phyloP scores from a whole-genome alignment of 1,139 yeast species.

The Martiniozyma asiatica region DNA sequence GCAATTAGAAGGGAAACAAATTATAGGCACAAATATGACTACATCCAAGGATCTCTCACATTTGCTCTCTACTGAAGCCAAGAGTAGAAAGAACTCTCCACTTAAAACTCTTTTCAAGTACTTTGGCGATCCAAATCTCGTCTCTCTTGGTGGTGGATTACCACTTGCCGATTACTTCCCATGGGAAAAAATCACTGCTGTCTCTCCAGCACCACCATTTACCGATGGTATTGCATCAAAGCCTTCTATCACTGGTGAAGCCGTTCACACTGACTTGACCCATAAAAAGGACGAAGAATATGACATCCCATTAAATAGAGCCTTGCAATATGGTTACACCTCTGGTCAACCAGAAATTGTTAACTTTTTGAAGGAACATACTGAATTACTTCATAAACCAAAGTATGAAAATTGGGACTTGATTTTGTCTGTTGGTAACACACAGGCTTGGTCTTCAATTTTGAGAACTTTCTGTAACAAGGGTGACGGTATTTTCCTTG shows the following conservation, averaged over 20 bases:
- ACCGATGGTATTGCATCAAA: constrained; percentile 61
- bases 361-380: constrained; percentile 67
- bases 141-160: constrained; percentile 91
- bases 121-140: constrained; percentile 60
- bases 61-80: constrained; percentile 68
- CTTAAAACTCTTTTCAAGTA: constrained; percentile 77
- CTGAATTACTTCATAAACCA: constrained; percentile 50
- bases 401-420: constrained; percentile 53
- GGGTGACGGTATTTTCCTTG: constrained; percentile 75
- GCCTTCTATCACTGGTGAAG: constrained; percentile 39
- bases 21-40: too few relatives aligned
- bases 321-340: constrained; percentile 87
- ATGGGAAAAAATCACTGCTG: constrained; percentile 60
- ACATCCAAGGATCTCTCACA: constrained; percentile 53
- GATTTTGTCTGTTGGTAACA: constrained; percentile 63
- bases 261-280: constrained; percentile 26
- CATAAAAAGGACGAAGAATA: constrained; percentile 34
- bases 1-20: too few relatives aligned
- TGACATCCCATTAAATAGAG: constrained; percentile 66
- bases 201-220: constrained; percentile 71
- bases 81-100: constrained; percentile 64
- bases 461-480: constrained; percentile 68
- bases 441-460: constrained; percentile 79
- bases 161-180: constrained; percentile 90
- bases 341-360: constrained; percentile 67